Conservation (phyloP, 768 basidiomycete species). For the Hericium erinaceus region DNA sequence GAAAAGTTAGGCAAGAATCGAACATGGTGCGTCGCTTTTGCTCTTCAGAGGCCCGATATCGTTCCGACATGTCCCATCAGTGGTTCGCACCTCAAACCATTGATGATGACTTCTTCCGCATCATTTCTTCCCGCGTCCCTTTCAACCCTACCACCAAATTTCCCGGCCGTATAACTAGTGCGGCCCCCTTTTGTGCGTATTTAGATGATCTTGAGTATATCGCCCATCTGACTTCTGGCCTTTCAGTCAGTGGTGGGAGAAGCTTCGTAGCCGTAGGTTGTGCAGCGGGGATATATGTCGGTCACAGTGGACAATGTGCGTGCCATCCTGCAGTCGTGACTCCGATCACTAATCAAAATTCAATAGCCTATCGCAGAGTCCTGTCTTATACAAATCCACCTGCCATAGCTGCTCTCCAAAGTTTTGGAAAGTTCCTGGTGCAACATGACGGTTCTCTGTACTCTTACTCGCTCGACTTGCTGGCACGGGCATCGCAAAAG, state of each 20-base stretch:
- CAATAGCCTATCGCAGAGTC: slow-evolving; percentile 48
- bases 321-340: slow-evolving; percentile 1
- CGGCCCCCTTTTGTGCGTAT: slow-evolving; percentile 53
- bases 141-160: slow-evolving; percentile 24
- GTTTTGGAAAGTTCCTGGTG: slow-evolving; percentile 60
- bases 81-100: slow-evolving; percentile 55
- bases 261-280: slow-evolving; percentile 59
- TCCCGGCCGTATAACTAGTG: slow-evolving; percentile 52
- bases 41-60: too few species aligned
- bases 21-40: slow-evolving; percentile 48
- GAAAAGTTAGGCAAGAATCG: slow-evolving; percentile 55
- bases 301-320: slow-evolving; percentile 46
- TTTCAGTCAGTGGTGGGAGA: slow-evolving; percentile 38
- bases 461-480: slow-evolving; percentile 64
- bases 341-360: neutral
- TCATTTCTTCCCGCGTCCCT: slow-evolving; percentile 23
- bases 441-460: slow-evolving; percentile 48
- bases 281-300: slow-evolving; percentile 60
- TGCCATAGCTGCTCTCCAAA: slow-evolving; percentile 46
- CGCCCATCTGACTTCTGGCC: slow-evolving; percentile 2
- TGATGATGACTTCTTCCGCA: slow-evolving; percentile 54
- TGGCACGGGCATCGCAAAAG: slow-evolving; percentile 49
- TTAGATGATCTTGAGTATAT: neutral
- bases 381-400: slow-evolving; percentile 41
- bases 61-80: slow-evolving; percentile 25